Conservation (phyloP, 306 rosid genomes). For the Casuarina cunninghamiana region DNA sequence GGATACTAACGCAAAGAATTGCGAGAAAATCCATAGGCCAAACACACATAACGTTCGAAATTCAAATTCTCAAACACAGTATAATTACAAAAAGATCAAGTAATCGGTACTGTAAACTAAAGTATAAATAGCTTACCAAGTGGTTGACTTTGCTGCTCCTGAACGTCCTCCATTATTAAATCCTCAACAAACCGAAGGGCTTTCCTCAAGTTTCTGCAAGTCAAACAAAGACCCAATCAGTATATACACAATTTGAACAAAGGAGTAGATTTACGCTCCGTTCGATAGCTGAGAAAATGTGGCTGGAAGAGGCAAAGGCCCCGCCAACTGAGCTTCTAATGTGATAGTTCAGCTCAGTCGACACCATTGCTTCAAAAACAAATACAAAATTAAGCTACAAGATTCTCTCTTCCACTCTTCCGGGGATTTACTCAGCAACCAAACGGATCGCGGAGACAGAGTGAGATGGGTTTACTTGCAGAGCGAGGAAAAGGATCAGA, state of each 20-base stretch:
- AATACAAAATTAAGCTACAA: neutral
- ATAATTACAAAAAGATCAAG: neutral
- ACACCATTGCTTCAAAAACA: neutral
- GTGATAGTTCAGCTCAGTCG: neutral
- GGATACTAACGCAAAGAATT: neutral
- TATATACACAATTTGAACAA: neutral
- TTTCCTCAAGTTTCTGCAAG: slow-evolving; percentile 21
- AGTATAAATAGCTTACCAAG: slow-evolving; percentile 6
- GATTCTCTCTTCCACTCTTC: neutral
- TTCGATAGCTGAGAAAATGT: slow-evolving; percentile 1
- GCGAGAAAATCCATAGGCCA: neutral
- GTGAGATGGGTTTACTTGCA: slow-evolving; percentile 8
- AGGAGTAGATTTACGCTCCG: neutral
- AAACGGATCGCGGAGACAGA: slow-evolving; percentile 1
- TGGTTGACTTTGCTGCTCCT: slow-evolving; percentile 40
- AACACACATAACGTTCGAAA: neutral
- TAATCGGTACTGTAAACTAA: neutral
- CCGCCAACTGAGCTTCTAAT: neutral
- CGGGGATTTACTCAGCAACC: slow-evolving; percentile 13
- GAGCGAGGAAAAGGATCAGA: neutral
- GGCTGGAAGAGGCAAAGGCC: neutral
- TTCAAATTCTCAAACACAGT: neutral
- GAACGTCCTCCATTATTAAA: slow-evolving; percentile 55
- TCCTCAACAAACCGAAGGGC: neutral
- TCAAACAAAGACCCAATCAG: neutral